Percentiles rank a stretch among this genome's conserved stretches.
phyloP scores from a whole-genome alignment of 768 basidiomycete species.

The Auricularia auricula-judae region DNA sequence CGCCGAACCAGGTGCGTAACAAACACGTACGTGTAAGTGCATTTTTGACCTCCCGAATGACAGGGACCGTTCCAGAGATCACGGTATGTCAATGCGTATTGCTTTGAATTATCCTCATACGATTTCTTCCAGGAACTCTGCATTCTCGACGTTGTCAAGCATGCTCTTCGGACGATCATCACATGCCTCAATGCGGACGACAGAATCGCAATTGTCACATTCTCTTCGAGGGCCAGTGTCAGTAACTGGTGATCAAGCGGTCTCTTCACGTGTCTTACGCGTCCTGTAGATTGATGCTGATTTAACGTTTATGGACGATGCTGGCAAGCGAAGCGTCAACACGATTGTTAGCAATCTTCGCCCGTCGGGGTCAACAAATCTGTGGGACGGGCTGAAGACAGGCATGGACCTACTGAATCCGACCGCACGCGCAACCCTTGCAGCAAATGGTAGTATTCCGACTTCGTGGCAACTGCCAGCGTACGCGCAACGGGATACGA shows the following conservation, averaged over 20 bases:
- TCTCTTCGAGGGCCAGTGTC: slow-evolving; percentile 6
- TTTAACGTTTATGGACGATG: slow-evolving; percentile 6
- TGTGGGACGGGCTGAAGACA: slow-evolving; percentile 11
- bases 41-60: not conserved
- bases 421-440: not conserved
- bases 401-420: slow-evolving; percentile 10
- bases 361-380: slow-evolving; percentile 6
- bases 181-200: slow-evolving; percentile 5
- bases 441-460: not conserved
- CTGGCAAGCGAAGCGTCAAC: slow-evolving; percentile 5
- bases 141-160: slow-evolving; percentile 9
- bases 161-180: slow-evolving; percentile 8
- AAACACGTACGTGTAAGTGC: not conserved
- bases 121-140: not conserved
- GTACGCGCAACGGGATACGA: not conserved
- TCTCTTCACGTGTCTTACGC: not conserved
- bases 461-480: not conserved
- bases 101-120: too few species aligned
- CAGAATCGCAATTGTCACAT: slow-evolving; percentile 9
- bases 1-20: slow-evolving; percentile 5
- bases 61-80: not conserved
- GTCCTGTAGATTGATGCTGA: slow-evolving; percentile 2
- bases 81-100: not conserved
- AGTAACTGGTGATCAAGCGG: too few species aligned
- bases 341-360: slow-evolving; percentile 4